Percentiles rank a stretch among this genome's conserved stretches.
Evolutionary conservation across 2,329 filamentous ascomycete genomes (phyloP).

Genomic region (Ophiostoma perfectum): DNA sequence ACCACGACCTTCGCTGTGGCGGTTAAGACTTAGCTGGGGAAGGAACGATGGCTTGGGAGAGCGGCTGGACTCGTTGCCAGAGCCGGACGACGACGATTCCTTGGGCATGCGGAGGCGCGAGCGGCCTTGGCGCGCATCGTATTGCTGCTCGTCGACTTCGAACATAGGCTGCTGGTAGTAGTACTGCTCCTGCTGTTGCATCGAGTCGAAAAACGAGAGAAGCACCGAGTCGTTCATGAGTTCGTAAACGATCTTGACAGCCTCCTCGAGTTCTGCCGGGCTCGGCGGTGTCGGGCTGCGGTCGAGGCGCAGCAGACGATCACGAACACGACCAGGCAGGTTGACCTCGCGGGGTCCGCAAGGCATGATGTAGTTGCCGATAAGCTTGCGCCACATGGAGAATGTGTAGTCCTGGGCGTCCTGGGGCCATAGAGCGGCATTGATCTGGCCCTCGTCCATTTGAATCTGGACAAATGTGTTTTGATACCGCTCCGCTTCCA

Average conservation of each 20-base stretch:
- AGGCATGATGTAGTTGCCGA: slow-evolving; percentile 84
- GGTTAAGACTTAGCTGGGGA: slow-evolving; percentile 39
- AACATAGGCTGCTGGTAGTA: slow-evolving; percentile 26
- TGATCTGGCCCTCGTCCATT: slow-evolving; percentile 36
- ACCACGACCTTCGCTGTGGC: slow-evolving; percentile 34
- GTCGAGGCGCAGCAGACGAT: slow-evolving; percentile 65
- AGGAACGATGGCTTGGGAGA: slow-evolving; percentile 43
- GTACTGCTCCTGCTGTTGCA: slow-evolving; percentile 28
- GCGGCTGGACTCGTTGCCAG: slow-evolving; percentile 37
- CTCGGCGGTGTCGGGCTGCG: slow-evolving; percentile 57
- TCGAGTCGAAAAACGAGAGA: slow-evolving; percentile 78
- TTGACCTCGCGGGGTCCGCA: slow-evolving; percentile 86
- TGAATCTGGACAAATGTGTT: slow-evolving; percentile 48
- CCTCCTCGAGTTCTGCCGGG: slow-evolving; percentile 71
- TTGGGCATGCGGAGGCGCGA: slow-evolving; percentile 38
- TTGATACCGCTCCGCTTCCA: slow-evolving; percentile 84
- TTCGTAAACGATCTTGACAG: slow-evolving; percentile 84
- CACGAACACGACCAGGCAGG: slow-evolving; percentile 76
- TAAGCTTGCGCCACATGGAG: slow-evolving; percentile 78
- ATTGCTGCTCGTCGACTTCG: slow-evolving; percentile 15
- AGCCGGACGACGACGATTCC: slow-evolving; percentile 30
- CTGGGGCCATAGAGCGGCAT: slow-evolving; percentile 31
- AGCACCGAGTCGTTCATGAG: slow-evolving; percentile 97
- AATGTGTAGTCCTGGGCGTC: slow-evolving; percentile 61
- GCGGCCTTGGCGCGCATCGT: slow-evolving; percentile 34